Conservation (phyloP, 805 yeast species). For the Yarrowia bubula region DNA sequence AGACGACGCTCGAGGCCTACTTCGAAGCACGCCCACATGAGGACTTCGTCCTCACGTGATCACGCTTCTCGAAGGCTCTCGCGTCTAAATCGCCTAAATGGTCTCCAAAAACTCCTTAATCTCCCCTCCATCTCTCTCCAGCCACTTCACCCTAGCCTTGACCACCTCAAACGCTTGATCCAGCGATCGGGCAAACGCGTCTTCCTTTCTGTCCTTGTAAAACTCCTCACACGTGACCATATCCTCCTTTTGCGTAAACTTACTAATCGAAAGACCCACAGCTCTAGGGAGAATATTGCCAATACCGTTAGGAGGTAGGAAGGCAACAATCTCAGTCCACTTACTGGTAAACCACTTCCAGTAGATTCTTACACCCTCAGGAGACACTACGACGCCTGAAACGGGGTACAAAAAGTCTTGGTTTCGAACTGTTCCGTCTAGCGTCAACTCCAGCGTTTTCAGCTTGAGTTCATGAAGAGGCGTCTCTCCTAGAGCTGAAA, state of each 20-base stretch:
- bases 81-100: background rate
- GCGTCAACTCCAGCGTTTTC: constrained; percentile 55
- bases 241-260: constrained; percentile 57
- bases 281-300: constrained; percentile 69
- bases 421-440: constrained; percentile 56
- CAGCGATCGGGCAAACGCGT: constrained; percentile 58
- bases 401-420: constrained; percentile 80
- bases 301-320: constrained; percentile 72
- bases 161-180: constrained; percentile 57
- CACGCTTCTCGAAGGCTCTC: too few relatives aligned
- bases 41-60: background rate
- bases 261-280: constrained; percentile 58
- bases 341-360: constrained; percentile 70
- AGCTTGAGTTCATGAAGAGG: constrained; percentile 51
- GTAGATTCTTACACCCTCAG: constrained; percentile 61
- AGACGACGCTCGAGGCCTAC: too few relatives aligned
- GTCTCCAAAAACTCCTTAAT: constrained; percentile 50
- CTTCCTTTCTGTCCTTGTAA: constrained; percentile 48
- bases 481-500: constrained; percentile 66
- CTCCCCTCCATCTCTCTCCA: constrained; percentile 44
- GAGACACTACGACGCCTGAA: constrained; percentile 65
- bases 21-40: too few relatives aligned
- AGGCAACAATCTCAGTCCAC: constrained; percentile 66
- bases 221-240: constrained; percentile 52
- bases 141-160: constrained; percentile 52